Conservation (phyloP, 2,329 filamentous ascomycete genomes). For the Penicillium concentricum region DNA sequence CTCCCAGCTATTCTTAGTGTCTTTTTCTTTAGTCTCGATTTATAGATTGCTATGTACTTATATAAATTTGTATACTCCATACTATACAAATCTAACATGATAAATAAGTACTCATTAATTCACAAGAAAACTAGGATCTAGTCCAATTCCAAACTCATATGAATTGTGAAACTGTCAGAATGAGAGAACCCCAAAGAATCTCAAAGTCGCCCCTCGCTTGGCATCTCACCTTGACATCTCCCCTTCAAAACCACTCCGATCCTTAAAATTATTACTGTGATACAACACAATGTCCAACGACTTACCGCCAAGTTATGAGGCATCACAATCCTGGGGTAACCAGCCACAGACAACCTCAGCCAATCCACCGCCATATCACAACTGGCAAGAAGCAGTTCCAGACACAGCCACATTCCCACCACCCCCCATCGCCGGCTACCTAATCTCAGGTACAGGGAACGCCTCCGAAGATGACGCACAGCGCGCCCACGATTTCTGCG, state of each 20-base stretch:
- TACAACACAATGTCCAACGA: conserved; percentile 1
- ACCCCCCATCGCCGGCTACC: conserved; percentile 56
- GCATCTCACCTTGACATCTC: background rate
- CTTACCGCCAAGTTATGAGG: conserved; percentile 7
- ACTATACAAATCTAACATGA: background rate
- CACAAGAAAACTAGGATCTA: no score
- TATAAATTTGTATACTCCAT: background rate
- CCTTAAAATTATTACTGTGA: background rate
- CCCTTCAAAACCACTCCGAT: background rate
- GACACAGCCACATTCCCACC: conserved; percentile 61
- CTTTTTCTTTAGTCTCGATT: background rate
- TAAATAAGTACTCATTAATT: no score
- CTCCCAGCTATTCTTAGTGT: conserved; percentile 18
- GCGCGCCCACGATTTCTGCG: conserved; percentile 57
- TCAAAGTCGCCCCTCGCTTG: background rate
- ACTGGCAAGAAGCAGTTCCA: conserved; percentile 59
- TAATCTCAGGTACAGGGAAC: conserved; percentile 57
- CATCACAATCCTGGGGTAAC: conserved; percentile 2
- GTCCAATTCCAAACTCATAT: background rate
- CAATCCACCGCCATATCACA: conserved; percentile 58
- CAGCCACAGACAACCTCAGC: background rate
- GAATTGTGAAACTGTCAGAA: background rate
- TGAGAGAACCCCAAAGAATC: background rate
- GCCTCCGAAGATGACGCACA: conserved; percentile 55
- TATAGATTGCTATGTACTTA: background rate